Conservation (phyloP, 2,329 filamentous ascomycete genomes). For the Colletotrichum melonis region DNA sequence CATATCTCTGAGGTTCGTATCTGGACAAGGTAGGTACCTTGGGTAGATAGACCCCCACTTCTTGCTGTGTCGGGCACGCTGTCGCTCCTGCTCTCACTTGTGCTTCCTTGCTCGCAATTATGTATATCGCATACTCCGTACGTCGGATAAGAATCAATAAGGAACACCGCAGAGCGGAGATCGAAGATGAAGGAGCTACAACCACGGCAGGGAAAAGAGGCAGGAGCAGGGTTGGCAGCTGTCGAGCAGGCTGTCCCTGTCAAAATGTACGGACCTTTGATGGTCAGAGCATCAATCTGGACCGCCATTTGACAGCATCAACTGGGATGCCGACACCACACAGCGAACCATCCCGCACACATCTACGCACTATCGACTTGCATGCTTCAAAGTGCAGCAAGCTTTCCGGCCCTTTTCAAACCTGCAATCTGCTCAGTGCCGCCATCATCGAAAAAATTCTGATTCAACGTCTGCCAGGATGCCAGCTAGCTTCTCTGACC, state of each 20-base stretch:
- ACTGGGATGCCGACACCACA: background rate
- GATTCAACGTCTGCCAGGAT: background rate
- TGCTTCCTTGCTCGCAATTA: background rate
- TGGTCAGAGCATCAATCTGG: background rate
- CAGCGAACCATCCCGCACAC: background rate
- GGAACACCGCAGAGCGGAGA: background rate
- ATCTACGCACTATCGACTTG: background rate
- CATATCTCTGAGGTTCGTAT: too few relatives aligned
- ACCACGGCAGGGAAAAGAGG: background rate
- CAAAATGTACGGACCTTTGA: too few relatives aligned
- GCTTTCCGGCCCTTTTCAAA: background rate
- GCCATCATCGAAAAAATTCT: background rate
- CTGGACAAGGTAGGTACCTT: background rate
- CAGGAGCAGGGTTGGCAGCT: background rate
- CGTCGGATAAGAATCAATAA: background rate
- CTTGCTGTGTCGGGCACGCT: background rate
- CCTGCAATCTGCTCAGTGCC: background rate
- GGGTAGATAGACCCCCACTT: background rate
- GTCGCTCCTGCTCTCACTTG: background rate
- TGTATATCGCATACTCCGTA: background rate
- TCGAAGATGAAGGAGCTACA: background rate
- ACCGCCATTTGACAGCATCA: constrained; percentile 6
- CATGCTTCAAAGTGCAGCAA: background rate
- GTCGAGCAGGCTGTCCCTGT: background rate
- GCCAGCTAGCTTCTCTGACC: background rate